Conservation (phyloP, 345 rosid species). For the Camelina laxa region DNA sequence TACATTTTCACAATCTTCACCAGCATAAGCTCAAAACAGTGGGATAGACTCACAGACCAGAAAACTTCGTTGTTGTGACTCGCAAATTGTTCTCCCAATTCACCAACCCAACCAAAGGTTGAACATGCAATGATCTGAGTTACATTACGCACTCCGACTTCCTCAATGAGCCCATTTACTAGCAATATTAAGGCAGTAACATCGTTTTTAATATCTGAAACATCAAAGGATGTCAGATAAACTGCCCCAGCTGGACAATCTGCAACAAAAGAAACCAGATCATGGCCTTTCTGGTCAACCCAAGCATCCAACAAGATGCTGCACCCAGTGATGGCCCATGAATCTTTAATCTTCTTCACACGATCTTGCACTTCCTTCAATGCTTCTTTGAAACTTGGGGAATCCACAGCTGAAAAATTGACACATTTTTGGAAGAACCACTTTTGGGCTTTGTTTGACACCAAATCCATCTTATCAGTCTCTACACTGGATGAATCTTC, state of each 20-base stretch:
- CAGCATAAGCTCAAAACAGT: slow-evolving; percentile 66
- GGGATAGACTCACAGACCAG: slow-evolving; percentile 64
- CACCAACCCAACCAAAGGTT: slow-evolving; percentile 57
- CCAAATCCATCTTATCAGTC: slow-evolving; percentile 22
- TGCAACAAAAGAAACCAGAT: slow-evolving; percentile 58
- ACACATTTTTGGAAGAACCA: slow-evolving; percentile 52
- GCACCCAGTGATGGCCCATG: slow-evolving; percentile 69
- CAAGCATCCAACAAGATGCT: slow-evolving; percentile 74
- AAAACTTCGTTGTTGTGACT: slow-evolving; percentile 44
- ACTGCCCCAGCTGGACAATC: slow-evolving; percentile 59
- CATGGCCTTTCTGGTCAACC: slow-evolving; percentile 53
- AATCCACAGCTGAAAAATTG: slow-evolving; percentile 49
- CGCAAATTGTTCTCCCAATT: slow-evolving; percentile 50
- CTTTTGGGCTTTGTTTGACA: slow-evolving; percentile 38
- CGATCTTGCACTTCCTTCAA: slow-evolving; percentile 49
- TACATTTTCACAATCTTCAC: slow-evolving; percentile 43
- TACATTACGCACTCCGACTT: slow-evolving; percentile 59
- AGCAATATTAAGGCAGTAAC: slow-evolving; percentile 43
- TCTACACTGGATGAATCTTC: not conserved
- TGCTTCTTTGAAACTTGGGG: slow-evolving; percentile 47
- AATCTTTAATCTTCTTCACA: slow-evolving; percentile 51
- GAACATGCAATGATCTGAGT: slow-evolving; percentile 61
- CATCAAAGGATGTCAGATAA: slow-evolving; percentile 56
- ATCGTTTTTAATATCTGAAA: slow-evolving; percentile 42
- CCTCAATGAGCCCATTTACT: slow-evolving; percentile 50